These are phyloP conservation scores for Calonectria crousiana DNA, from an alignment of 2,329 filamentous ascomycete genomes.

Conservation along the genomic window DNA sequence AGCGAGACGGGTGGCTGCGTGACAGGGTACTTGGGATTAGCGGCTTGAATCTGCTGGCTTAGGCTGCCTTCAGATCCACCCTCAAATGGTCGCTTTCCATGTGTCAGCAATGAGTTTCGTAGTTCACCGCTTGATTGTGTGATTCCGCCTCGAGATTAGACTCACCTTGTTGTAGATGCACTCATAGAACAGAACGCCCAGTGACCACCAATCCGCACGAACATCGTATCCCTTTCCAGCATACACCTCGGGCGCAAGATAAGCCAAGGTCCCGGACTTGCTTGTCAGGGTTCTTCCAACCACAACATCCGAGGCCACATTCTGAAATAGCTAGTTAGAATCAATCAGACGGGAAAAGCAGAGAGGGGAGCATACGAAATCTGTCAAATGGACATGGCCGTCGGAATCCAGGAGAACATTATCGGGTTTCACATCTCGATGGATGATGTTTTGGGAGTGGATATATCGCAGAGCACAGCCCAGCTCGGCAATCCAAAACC, in stretches of 20 bases:
- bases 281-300: constrained; percentile 87
- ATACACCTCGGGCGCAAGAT: constrained; percentile 96
- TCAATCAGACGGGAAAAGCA: neutral
- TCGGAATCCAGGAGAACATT: constrained; percentile 90
- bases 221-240: constrained; percentile 88
- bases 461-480: constrained; percentile 92
- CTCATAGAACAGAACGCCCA: constrained; percentile 98
- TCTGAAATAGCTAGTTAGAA: constrained; percentile 68
- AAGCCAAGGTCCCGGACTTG: constrained; percentile 96
- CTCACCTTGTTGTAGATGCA: constrained; percentile 98
- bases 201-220: constrained; percentile 98
- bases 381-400: constrained; percentile 95
- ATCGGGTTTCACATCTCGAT: constrained; percentile 92
- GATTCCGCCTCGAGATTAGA: constrained; percentile 40
- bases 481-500: constrained; percentile 96
- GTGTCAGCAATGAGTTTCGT: constrained; percentile 26
- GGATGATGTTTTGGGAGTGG: constrained; percentile 87
- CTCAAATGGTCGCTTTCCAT: constrained; percentile 85
- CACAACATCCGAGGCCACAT: constrained; percentile 94
- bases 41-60: constrained; percentile 83
- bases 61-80: constrained; percentile 87
- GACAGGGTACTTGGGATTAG: constrained; percentile 88
- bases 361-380: constrained; percentile 78
- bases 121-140: constrained; percentile 36
- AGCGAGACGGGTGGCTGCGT: constrained; percentile 92